A percentile compares a stretch with the other conserved stretches of the same genome.
Conservation (phyloP, 2,329 filamentous ascomycete genomes). For the Parastagonospora nodorum region DNA sequence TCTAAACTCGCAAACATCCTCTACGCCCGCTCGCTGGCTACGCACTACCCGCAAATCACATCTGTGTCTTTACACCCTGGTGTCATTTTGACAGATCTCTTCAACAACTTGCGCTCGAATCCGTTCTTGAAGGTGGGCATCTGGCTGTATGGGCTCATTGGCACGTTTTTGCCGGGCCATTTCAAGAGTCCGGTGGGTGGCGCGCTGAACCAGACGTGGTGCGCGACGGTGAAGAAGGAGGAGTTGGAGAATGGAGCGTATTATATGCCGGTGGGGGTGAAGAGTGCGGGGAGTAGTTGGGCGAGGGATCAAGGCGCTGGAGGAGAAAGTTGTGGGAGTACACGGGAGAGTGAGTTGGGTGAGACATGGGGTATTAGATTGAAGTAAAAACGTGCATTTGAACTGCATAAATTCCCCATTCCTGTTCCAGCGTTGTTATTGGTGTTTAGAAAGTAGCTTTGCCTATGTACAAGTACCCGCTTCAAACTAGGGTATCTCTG, state of each 20-base stretch:
- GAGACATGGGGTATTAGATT: conserved; percentile 38
- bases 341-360: conserved; percentile 42
- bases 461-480: too few relatives aligned
- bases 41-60: conserved; percentile 52
- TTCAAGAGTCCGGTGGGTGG: conserved; percentile 39
- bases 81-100: conserved; percentile 54
- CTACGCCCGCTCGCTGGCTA: conserved; percentile 50
- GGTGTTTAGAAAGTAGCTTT: too few relatives aligned
- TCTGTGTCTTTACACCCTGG: conserved; percentile 56
- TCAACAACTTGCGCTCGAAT: conserved; percentile 25
- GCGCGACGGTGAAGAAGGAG: conserved; percentile 39
- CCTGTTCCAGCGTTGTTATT: too few relatives aligned
- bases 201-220: conserved; percentile 52
- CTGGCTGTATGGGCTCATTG: conserved; percentile 32
- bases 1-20: conserved; percentile 59
- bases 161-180: conserved; percentile 34
- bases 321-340: conserved; percentile 47
- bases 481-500: too few relatives aligned
- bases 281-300: conserved; percentile 26
- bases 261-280: conserved; percentile 45
- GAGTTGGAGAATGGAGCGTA: conserved; percentile 50
- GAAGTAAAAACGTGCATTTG: not conserved
- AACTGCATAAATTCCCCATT: too few relatives aligned
- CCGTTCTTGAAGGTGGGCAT: conserved; percentile 28
- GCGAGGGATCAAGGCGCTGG: conserved; percentile 37